These are phyloP conservation scores for Stenocarpella maydis DNA, from an alignment of 2,329 filamentous ascomycete species.

Conservation along the genomic window DNA sequence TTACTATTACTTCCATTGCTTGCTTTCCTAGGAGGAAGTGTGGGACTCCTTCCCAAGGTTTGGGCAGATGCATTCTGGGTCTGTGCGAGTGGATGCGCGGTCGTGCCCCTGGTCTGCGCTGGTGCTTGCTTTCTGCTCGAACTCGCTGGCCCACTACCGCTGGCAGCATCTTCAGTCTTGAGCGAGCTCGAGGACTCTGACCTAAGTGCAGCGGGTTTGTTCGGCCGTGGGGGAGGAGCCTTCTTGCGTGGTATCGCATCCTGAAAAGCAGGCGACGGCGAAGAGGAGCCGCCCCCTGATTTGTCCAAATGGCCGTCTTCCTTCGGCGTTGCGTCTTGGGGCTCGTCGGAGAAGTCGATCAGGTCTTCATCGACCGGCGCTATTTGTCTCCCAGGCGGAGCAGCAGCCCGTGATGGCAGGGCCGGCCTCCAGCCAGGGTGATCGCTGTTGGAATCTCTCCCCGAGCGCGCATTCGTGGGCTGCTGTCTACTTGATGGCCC, in stretches of 20 bases:
- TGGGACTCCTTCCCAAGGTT: slow-evolving; percentile 39
- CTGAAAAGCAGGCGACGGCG: slow-evolving; percentile 11
- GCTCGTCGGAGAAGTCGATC: slow-evolving; percentile 68
- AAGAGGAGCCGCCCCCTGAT: slow-evolving; percentile 36
- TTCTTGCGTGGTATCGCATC: slow-evolving; percentile 42
- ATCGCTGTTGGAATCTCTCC: slow-evolving; percentile 37
- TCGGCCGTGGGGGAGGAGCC: slow-evolving; percentile 61
- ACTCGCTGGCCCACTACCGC: slow-evolving; percentile 42
- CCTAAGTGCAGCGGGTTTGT: slow-evolving; percentile 65
- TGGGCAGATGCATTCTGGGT: slow-evolving; percentile 52
- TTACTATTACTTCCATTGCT: slow-evolving; percentile 34
- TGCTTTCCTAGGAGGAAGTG: slow-evolving; percentile 23
- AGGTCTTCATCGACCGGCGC: slow-evolving; percentile 62
- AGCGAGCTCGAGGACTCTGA: slow-evolving; percentile 48
- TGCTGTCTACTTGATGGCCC: slow-evolving; percentile 36
- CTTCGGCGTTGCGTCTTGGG: slow-evolving; percentile 48
- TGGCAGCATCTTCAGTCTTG: slow-evolving; percentile 39
- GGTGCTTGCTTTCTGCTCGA: slow-evolving; percentile 46
- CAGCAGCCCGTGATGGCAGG: slow-evolving; percentile 45
- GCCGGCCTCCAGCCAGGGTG: slow-evolving; percentile 41
- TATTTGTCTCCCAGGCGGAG: slow-evolving; percentile 39
- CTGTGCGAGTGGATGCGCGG: slow-evolving; percentile 50
- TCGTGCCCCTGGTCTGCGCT: slow-evolving; percentile 37
- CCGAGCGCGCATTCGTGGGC: slow-evolving; percentile 29
- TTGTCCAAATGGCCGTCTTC: slow-evolving; percentile 46